These are phyloP conservation scores for Pugionium cornutum DNA, from an alignment of 345 rosid species.

Conservation along the genomic window DNA sequence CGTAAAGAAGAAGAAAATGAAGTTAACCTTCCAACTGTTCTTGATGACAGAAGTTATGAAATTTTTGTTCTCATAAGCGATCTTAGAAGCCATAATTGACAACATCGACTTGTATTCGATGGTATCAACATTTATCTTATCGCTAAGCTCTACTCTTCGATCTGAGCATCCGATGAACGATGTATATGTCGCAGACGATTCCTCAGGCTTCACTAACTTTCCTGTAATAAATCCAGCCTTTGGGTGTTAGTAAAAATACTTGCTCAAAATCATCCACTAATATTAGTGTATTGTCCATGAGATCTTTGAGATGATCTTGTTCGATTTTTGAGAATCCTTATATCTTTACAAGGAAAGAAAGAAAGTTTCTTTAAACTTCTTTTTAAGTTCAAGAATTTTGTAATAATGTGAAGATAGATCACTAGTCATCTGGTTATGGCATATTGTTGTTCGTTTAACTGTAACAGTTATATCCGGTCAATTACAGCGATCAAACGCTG, in stretches of 20 bases:
- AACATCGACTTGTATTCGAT: slow-evolving; percentile 46
- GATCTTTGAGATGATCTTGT: neutral
- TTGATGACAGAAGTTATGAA: slow-evolving; percentile 38
- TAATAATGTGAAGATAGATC: no score
- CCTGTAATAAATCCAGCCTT: slow-evolving; percentile 42
- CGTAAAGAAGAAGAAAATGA: neutral
- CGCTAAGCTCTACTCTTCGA: slow-evolving; percentile 48
- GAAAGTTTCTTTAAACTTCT: no score
- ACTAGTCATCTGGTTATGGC: no score
- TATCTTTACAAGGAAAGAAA: no score
- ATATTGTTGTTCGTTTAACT: no score
- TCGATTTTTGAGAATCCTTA: no score
- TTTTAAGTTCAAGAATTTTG: no score
- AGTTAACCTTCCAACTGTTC: slow-evolving; percentile 49
- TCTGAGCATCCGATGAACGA: slow-evolving; percentile 48
- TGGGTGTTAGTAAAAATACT: slow-evolving; percentile 11
- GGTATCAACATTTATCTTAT: slow-evolving; percentile 35
- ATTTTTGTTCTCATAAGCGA: slow-evolving; percentile 51
- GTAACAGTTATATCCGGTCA: no score
- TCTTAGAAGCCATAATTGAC: slow-evolving; percentile 58
- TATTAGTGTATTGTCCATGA: no score
- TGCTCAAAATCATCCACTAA: slow-evolving; percentile 1
- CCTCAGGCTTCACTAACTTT: slow-evolving; percentile 44
- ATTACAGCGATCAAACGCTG: no score
- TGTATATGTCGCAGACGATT: slow-evolving; percentile 42